Evolutionary conservation across 352 stramenopile genomes (phyloP).

Genomic region (Thalassiosira ordinaria): DNA sequence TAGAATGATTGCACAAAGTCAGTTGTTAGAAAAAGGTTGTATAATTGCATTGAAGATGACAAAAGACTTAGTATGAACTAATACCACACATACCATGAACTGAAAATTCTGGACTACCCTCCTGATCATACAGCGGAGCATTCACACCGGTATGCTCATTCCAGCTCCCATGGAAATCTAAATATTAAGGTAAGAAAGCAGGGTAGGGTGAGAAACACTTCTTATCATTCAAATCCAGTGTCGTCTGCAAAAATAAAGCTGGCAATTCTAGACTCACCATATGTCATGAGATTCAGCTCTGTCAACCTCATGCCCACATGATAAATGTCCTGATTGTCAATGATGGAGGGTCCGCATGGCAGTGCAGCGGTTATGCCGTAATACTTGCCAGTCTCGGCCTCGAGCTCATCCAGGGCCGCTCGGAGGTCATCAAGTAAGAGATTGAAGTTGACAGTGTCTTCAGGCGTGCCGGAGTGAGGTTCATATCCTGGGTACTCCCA

Average conservation of each 20-base stretch:
- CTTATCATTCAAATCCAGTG: not conserved
- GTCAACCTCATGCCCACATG: constrained; percentile 4
- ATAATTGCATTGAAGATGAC: too few species aligned
- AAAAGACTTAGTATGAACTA: too few species aligned
- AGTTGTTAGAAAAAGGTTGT: not conserved
- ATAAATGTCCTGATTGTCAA: constrained; percentile 35
- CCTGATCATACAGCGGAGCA: constrained; percentile 23
- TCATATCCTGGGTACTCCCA: constrained; percentile 34
- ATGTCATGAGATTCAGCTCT: constrained; percentile 23
- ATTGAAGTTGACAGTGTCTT: constrained; percentile 44
- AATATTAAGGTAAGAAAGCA: not conserved
- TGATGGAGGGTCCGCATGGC: constrained; percentile 43
- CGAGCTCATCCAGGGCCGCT: constrained; percentile 24
- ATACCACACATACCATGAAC: constrained; percentile 30
- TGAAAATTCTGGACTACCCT: constrained; percentile 25
- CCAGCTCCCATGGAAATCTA: constrained; percentile 8
- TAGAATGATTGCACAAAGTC: constrained; percentile 37
- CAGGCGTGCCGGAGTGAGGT: constrained; percentile 13
- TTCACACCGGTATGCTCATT: constrained; percentile 12
- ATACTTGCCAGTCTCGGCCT: constrained; percentile 17
- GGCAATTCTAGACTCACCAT: not conserved
- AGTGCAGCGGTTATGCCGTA: constrained; percentile 47
- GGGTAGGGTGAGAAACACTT: not conserved
- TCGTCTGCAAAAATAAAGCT: not conserved
- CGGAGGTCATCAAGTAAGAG: constrained; percentile 32